Conservation (phyloP, 768 basidiomycete genomes). For the Cyathus striatus region DNA sequence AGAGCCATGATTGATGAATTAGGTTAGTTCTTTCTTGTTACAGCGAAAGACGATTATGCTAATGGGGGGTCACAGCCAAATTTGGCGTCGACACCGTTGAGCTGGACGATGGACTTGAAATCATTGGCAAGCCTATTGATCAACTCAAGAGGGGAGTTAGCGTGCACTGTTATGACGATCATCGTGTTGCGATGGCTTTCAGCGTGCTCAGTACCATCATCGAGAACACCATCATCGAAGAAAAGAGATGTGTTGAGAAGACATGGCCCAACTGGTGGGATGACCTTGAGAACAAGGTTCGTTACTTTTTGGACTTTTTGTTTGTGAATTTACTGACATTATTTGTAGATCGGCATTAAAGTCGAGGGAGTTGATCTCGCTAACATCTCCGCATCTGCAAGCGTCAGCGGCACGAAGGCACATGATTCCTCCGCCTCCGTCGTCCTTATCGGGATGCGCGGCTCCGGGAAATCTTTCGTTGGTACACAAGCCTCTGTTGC, state of each 20-base stretch:
- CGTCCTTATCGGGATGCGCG: slow-evolving; percentile 92
- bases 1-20: slow-evolving; percentile 95
- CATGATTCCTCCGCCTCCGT: slow-evolving; percentile 48
- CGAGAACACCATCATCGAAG: slow-evolving; percentile 77
- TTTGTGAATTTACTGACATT: not conserved
- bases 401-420: slow-evolving; percentile 31
- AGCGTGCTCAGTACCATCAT: slow-evolving; percentile 78
- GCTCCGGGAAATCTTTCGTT: slow-evolving; percentile 90
- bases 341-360: slow-evolving; percentile 74
- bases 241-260: slow-evolving; percentile 98
- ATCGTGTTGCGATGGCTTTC: slow-evolving; percentile 98
- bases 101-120: slow-evolving; percentile 87
- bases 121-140: slow-evolving; percentile 69
- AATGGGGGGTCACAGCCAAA: slow-evolving; percentile 78
- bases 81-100: slow-evolving; percentile 93
- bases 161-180: slow-evolving; percentile 96
- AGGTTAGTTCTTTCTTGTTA: slow-evolving; percentile 43
- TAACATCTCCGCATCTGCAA: slow-evolving; percentile 30
- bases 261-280: slow-evolving; percentile 99
- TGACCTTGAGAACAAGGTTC: slow-evolving; percentile 90
- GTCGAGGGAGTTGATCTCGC: slow-evolving; percentile 82
- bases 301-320: slow-evolving; percentile 7
- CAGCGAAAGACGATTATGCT: too few species aligned
- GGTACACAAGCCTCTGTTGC: slow-evolving; percentile 71
- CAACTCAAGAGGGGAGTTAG: slow-evolving; percentile 68